These are phyloP conservation scores for Coemansia javaensis DNA, from an alignment of 192 early-diverging fungal species.

Conservation along the genomic window DNA sequence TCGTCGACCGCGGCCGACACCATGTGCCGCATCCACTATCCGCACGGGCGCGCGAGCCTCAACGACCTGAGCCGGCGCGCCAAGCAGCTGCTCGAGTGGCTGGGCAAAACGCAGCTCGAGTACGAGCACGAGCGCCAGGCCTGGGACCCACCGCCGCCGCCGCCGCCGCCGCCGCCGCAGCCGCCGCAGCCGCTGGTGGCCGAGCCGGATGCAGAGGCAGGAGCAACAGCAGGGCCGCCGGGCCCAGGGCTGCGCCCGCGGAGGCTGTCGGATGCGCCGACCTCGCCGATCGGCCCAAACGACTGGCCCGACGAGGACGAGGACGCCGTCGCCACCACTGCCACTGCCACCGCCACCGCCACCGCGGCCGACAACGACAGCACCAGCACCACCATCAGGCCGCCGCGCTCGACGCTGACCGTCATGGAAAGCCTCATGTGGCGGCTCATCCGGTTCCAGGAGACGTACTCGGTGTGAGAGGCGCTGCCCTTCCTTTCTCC, in stretches of 20 bases:
- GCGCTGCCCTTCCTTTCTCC: too few species aligned
- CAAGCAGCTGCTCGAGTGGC: slow-evolving; percentile 50
- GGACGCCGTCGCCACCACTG: not conserved
- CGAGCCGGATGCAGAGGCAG: too few species aligned
- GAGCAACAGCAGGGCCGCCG: not conserved
- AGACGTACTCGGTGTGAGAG: slow-evolving; percentile 34
- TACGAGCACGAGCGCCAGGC: slow-evolving; percentile 39
- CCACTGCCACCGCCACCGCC: not conserved
- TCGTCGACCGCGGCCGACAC: slow-evolving; percentile 28
- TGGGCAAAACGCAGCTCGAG: slow-evolving; percentile 46
- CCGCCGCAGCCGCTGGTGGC: not conserved
- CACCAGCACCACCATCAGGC: not conserved
- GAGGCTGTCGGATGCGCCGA: slow-evolving; percentile 37
- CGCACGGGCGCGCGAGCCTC: slow-evolving; percentile 27
- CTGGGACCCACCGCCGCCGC: not conserved
- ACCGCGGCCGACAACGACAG: not conserved
- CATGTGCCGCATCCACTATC: slow-evolving; percentile 48
- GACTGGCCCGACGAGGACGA: slow-evolving; percentile 46
- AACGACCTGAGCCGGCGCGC: slow-evolving; percentile 39
- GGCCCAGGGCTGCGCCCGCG: not conserved
- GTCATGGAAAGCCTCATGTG: slow-evolving; percentile 48
- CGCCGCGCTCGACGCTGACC: slow-evolving; percentile 27
- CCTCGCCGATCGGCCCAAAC: slow-evolving; percentile 36
- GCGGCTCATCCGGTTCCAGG: slow-evolving; percentile 47
- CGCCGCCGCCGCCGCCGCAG: slow-evolving; percentile 1